phyloP scores from a whole-genome alignment of 805 yeast species.

The Candida adriatica region DNA sequence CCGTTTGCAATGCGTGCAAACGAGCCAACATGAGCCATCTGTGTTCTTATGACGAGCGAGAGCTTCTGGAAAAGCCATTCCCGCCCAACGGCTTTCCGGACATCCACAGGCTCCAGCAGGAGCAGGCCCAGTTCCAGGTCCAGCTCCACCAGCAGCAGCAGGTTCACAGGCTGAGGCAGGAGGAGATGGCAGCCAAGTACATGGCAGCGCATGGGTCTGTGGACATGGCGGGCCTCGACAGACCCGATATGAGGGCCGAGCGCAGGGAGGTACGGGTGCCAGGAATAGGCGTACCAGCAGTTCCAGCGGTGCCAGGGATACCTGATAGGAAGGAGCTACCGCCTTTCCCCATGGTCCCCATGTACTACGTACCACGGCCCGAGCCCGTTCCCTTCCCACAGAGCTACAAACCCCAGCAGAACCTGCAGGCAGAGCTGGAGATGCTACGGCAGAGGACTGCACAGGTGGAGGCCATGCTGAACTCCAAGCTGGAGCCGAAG shows the following conservation, averaged over 20 bases:
- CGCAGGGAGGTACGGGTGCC: too few species aligned
- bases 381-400: background rate
- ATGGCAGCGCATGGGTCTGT: slow-evolving; percentile 9
- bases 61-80: background rate
- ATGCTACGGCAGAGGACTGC: slow-evolving; percentile 6
- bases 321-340: background rate
- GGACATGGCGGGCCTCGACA: slow-evolving; percentile 10
- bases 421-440: slow-evolving; percentile 12
- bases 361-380: background rate
- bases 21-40: slow-evolving; percentile 20
- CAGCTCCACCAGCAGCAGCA: slow-evolving; percentile 15
- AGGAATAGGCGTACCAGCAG: background rate
- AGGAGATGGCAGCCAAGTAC: slow-evolving; percentile 19
- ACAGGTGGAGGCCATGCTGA: slow-evolving; percentile 11
- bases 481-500: background rate
- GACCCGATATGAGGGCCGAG: slow-evolving; percentile 1
- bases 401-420: slow-evolving; percentile 12
- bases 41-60: slow-evolving; percentile 21
- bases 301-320: background rate
- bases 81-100: background rate
- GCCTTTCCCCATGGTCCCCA: background rate
- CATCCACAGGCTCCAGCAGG: slow-evolving; percentile 9
- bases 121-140: slow-evolving; percentile 17
- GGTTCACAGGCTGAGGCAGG: slow-evolving; percentile 15
- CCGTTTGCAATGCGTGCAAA: slow-evolving; percentile 21